Percentiles rank a stretch among this genome's conserved stretches.
Conservation (phyloP, 2,329 filamentous ascomycete species). For the Coleophoma cylindrospora region DNA sequence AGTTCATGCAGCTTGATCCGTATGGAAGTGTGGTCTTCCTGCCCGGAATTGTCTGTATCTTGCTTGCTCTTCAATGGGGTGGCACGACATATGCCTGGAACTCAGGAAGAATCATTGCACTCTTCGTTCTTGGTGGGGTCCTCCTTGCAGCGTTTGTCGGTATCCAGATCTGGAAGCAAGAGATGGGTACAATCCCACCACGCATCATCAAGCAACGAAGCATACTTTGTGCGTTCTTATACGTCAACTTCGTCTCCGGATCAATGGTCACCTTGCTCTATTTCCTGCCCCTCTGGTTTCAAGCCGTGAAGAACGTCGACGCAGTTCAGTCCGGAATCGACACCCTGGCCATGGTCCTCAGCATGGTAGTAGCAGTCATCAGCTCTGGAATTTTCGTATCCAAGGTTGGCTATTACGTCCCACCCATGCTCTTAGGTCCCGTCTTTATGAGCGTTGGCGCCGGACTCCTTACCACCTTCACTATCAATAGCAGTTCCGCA, state of each 20-base stretch:
- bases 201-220: constrained; percentile 28
- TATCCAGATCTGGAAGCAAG: constrained; percentile 28
- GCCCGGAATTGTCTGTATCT: constrained; percentile 20
- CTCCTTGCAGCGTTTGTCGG: constrained; percentile 16
- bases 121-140: constrained; percentile 20
- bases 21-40: constrained; percentile 24
- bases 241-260: constrained; percentile 21
- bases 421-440: constrained; percentile 33
- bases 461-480: constrained; percentile 11
- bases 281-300: constrained; percentile 38
- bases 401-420: constrained; percentile 22
- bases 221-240: constrained; percentile 20
- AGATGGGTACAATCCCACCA: constrained; percentile 30
- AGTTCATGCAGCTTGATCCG: constrained; percentile 25
- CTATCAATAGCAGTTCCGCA: constrained; percentile 8
- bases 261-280: constrained; percentile 25
- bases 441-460: constrained; percentile 11
- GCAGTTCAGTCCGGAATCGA: constrained; percentile 29
- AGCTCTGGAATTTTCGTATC: constrained; percentile 24
- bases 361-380: constrained; percentile 20
- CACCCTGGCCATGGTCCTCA: constrained; percentile 23
- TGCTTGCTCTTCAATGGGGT: constrained; percentile 30
- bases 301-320: constrained; percentile 34
- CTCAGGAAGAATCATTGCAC: constrained; percentile 23
- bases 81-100: constrained; percentile 28